These are phyloP conservation scores for Termitomyces sp. DNA, from an alignment of 768 basidiomycete genomes.

Conservation along the genomic window DNA sequence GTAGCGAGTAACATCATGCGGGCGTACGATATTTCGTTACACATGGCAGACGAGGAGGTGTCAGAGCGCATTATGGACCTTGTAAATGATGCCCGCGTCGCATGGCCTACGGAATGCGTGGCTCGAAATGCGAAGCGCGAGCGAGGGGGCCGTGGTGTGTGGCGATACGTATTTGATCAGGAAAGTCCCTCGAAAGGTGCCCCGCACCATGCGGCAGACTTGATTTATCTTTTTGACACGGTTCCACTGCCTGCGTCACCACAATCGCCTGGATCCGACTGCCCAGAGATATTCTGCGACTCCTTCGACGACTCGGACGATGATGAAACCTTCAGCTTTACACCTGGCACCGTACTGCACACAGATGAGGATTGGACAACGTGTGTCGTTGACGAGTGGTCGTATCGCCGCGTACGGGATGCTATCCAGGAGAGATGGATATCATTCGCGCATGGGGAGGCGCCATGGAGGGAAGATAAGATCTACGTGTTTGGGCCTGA, in stretches of 20 bases:
- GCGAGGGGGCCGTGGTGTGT: slow-evolving; percentile 58
- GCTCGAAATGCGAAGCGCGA: slow-evolving; percentile 46
- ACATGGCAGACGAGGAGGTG: slow-evolving; percentile 64
- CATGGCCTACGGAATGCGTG: slow-evolving; percentile 73
- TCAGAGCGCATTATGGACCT: slow-evolving; percentile 67
- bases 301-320: slow-evolving; percentile 32
- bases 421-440: slow-evolving; percentile 75
- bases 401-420: slow-evolving; percentile 64
- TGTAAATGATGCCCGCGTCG: slow-evolving; percentile 69
- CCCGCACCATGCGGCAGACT: slow-evolving; percentile 68
- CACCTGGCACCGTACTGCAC: too few relatives aligned
- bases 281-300: slow-evolving; percentile 27
- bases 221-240: slow-evolving; percentile 79
- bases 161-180: slow-evolving; percentile 82
- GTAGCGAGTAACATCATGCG: slow-evolving; percentile 61
- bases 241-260: slow-evolving; percentile 48
- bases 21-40: slow-evolving; percentile 65
- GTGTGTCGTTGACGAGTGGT: slow-evolving; percentile 60
- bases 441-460: slow-evolving; percentile 68
- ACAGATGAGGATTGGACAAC: slow-evolving; percentile 45
- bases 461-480: slow-evolving; percentile 66
- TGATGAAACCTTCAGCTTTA: slow-evolving; percentile 27
- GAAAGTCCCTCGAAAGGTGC: slow-evolving; percentile 62
- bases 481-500: slow-evolving; percentile 81
- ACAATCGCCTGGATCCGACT: slow-evolving; percentile 11